Base-by-base conservation (phyloP, 768 basidiomycete genomes). In the Lentinula edodes region DNA sequence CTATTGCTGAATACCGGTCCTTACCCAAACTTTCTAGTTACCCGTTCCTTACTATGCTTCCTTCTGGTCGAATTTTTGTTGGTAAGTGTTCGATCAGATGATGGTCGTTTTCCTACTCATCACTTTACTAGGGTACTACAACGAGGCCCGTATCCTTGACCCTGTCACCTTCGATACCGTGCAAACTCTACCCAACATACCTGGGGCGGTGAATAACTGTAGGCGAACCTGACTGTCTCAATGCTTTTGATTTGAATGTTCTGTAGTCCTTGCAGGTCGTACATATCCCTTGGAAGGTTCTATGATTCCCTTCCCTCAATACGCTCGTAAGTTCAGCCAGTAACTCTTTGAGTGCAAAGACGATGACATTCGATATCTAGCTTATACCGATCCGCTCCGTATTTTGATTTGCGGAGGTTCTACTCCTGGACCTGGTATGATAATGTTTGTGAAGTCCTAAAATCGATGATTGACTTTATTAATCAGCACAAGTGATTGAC, bases 331-430 rank as follows among this genome's bases (percentile, higher is more conserved):
- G 55, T 45, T 23, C 32, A 9, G n/a, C 23, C 55, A 10, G 12
- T 32, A 12, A 13, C 32, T 23, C 12, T 8, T 23, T 51, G 20
- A 2, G 1, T 13, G 32, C 28, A 8, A 20, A 12, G 50, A 18
- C 4, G 53, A 8, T 42, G 28, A 2, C 28, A 28, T 28, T 23
- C 10, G 4, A 23, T 35, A 2, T 20, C 5, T 16, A 56, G 55
- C 91, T 0, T 93, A 91, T 69, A 89, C 87, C 0, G 85, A 85
- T 59, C 88, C 88, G 9, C 69, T 91, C n/a, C 76, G 80, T 34
- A 66, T 92, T 16, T 69, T 93, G 2, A 76, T 92, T 35, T 93
- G 91, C 65, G 91, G 91, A 69, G 91, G 91, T 4, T 88, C 89
- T 0, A 83, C 84, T 41, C 78, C 74, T 7, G 84, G 84, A 3